Evolutionary conservation across 2,329 filamentous ascomycete genomes (phyloP), one percentile per base, ranked within the genome.

Genomic region (Xylaria sp.): DNA sequence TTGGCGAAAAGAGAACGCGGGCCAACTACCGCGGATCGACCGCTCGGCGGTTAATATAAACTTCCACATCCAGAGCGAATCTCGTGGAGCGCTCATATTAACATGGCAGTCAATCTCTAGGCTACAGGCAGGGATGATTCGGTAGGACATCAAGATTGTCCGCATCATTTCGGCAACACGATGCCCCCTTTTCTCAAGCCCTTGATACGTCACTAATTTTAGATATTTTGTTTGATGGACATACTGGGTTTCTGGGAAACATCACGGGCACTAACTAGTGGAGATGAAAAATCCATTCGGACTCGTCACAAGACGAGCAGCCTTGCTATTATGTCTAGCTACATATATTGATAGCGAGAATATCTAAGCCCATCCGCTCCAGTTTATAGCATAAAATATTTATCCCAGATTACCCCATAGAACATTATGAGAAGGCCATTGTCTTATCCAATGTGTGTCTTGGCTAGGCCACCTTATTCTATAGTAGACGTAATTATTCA

Each of bases 31-130:
- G 73, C 61, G 73, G 66, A 66, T 67, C 71, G 69, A 57, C 63
- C 62, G 66, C 68, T 71, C 64, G 70, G 71, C 73, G 73, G 73
- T 71, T 75, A 75, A 75, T 75, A 59, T 75, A 69, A 60, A 22
- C 49, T 60, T 68, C 66, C 69, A 62, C 66, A 72, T 67, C 64
- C 67, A 67, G 69, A 71, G 67, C 72, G 73, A 74, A 74, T 74
- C 73, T 72, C 62, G 44, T 66, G 61, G 63, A 66, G 71, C n/a
- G 64, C 67, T 59, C 68, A 74, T 73, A 75, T 75, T 75, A 73
- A 71, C 70, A 65, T 63, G 55, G 61, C 60, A 67, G 56, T 47
- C 65, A 70, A 55, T 44, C 66, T 68, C 67, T 70, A 67, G 68
- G 72, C 69, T 68, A 69, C 71, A 69, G 73, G 72, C 67, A 66